Evolutionary conservation across 768 basidiomycete genomes (phyloP).

Genomic region (Mycena belliarum): DNA sequence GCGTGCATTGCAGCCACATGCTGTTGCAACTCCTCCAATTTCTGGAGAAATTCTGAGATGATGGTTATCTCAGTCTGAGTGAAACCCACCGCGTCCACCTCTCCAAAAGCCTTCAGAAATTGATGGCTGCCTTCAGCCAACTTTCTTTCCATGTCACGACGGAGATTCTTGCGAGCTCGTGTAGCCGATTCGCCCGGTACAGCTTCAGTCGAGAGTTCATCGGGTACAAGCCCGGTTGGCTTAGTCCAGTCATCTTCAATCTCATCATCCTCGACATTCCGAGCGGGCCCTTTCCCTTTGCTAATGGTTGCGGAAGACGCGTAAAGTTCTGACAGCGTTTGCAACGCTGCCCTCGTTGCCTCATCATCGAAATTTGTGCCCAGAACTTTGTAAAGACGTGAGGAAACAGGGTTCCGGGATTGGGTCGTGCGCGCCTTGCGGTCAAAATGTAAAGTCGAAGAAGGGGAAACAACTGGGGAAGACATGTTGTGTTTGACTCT

Average conservation of each 20-base stretch:
- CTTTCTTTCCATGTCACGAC: constrained; percentile 82
- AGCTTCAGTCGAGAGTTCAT: constrained; percentile 30
- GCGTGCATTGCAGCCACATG: constrained; percentile 80
- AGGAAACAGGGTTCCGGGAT: constrained; percentile 72
- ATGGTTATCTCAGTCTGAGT: neutral
- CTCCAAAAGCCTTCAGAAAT: constrained; percentile 82
- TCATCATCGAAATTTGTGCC: constrained; percentile 78
- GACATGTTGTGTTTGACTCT: constrained; percentile 2
- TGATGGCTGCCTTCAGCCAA: constrained; percentile 79
- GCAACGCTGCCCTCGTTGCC: constrained; percentile 76
- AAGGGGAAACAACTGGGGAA: constrained; percentile 17
- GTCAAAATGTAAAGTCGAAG: constrained; percentile 15
- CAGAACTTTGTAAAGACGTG: constrained; percentile 88
- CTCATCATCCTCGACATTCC: constrained; percentile 34
- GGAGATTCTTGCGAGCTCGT: constrained; percentile 74
- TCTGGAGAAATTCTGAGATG: constrained; percentile 47
- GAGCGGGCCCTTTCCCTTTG: constrained; percentile 37
- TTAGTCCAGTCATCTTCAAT: constrained; percentile 30
- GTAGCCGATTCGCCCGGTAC: constrained; percentile 66
- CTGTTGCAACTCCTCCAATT: constrained; percentile 75
- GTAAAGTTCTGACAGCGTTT: constrained; percentile 83
- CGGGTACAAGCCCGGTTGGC: constrained; percentile 16
- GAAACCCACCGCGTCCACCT: constrained; percentile 83
- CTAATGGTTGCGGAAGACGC: constrained; percentile 28
- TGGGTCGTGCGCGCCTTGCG: constrained; percentile 28